Conservation (phyloP, 208 protist species). For the Tritrichomonas foetus region DNA sequence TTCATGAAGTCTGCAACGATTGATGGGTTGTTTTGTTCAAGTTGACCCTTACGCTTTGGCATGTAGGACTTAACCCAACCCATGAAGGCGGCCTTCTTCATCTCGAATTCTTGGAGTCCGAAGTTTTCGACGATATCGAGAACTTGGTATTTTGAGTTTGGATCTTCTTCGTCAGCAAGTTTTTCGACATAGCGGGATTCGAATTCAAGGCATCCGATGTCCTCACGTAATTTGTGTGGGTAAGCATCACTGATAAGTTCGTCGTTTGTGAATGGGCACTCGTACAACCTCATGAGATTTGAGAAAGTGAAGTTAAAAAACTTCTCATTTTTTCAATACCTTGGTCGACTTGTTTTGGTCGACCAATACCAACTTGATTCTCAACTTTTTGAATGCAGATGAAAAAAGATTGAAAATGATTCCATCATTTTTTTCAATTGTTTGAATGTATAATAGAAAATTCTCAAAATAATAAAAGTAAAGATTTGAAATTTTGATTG, state of each 20-base stretch:
- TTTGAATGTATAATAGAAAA: no score
- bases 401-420: no score
- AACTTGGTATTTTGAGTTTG: neutral
- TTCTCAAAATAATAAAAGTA: no score
- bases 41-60: neutral
- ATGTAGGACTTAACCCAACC: neutral
- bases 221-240: neutral
- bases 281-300: neutral
- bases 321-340: neutral
- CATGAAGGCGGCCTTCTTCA: neutral
- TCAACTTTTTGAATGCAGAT: no score
- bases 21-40: neutral
- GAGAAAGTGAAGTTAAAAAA: neutral
- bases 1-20: neutral
- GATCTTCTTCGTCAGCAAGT: neutral
- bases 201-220: neutral
- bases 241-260: constrained; percentile 2
- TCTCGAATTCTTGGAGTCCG: neutral
- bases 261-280: neutral
- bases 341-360: no score
- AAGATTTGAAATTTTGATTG: no score
- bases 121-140: neutral
- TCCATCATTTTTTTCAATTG: no score
- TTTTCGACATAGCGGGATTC: neutral
- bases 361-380: no score